Conservation (phyloP, 495 filamentous ascomycete species). For the Penicillium longicatenatum region DNA sequence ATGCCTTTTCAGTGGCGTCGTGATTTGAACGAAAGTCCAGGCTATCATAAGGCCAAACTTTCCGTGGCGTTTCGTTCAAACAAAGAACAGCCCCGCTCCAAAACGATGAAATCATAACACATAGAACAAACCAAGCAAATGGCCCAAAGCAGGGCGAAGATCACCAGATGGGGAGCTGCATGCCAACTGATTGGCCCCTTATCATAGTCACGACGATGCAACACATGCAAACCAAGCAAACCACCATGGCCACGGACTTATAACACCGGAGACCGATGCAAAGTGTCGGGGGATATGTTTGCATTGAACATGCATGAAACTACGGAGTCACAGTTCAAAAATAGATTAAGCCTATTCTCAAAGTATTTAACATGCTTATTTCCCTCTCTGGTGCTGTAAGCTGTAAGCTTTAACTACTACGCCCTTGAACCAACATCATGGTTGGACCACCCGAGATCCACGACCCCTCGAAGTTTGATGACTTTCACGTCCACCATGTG, state of each 20-base stretch:
- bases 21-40: too few species aligned
- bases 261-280: neutral
- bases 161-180: neutral
- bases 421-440: neutral
- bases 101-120: neutral
- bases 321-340: too few species aligned
- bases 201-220: neutral
- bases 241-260: neutral
- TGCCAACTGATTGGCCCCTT: neutral
- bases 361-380: too few species aligned
- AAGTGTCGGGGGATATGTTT: too few species aligned
- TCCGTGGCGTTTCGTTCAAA: neutral
- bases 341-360: too few species aligned
- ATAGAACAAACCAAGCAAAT: neutral
- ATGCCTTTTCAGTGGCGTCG: too few species aligned
- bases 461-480: conserved; percentile 7
- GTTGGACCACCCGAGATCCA: neutral
- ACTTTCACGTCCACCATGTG: conserved; percentile 10
- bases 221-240: neutral
- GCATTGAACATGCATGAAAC: too few species aligned
- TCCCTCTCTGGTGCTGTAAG: too few species aligned
- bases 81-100: neutral
- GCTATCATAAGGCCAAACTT: too few species aligned
- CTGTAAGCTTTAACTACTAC: neutral
- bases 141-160: neutral